Base-by-base conservation (phyloP, 2,329 filamentous ascomycete species). In the Madurella mycetomatis region DNA sequence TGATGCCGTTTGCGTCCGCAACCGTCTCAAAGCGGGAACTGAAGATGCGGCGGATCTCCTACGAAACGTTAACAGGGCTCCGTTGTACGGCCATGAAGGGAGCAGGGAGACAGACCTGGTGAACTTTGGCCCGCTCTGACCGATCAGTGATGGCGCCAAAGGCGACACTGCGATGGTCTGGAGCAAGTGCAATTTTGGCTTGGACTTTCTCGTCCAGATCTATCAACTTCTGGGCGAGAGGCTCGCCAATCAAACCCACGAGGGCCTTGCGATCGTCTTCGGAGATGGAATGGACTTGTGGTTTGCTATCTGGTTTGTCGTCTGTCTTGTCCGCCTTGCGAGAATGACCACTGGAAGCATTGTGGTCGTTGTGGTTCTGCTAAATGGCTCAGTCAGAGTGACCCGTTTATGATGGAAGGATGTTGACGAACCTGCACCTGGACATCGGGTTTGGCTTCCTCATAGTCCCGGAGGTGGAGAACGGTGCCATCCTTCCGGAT, bases 41-140 rank as follows among this genome's bases (percentile, higher is more conserved):
- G 69, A 96, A 96, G 57, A 95, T 86, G 41, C 86, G 85, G 25
- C 92, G 88, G 44, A 96, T 76, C 75, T 82, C 77, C 65, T 75
- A 47, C 11, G 12, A 3, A 9, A 19, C 17, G 53, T 70, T 48
- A 68, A 54, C 50, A 39, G 53, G 55, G 32, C 47, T 51, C 3
- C 9, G 11, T 40, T 32, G 7, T 25, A 25, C 8, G 1, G 2
- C 9, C 1, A n/a, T 25, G 39, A 17, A 5, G 13, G 19, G 4
- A 30, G 2, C 37, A 43, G 11, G n/a, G 43, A 32, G 8, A 54
- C 68, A 54, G 62, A 74, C 73, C 49, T 78, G 76, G 63, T 84
- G 81, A 5, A 83, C 70, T 34, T 72, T 67, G 18, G 72, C 73
- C 25, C 78, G 75, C 57, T 73, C 68, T 19, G 67, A 63, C 51